phyloP scores from a whole-genome alignment of 306 rosid genomes.

The Quercus robur region DNA sequence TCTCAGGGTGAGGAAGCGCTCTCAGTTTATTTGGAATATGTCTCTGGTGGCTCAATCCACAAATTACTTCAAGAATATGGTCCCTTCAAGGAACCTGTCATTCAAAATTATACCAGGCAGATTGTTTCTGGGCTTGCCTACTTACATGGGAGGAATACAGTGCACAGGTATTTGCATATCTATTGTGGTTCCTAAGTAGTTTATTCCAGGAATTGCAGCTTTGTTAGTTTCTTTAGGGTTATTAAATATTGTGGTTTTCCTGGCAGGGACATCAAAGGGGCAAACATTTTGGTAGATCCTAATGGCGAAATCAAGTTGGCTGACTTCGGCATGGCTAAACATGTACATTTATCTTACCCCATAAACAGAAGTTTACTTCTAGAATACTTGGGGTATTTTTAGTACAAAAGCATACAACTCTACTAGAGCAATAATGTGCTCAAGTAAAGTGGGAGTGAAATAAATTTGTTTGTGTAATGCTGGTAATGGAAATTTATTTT shows the following conservation, averaged over 20 bases:
- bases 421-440: neutral
- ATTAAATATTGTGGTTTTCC: slow-evolving; percentile 1
- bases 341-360: slow-evolving; percentile 45
- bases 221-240: slow-evolving; percentile 5
- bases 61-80: slow-evolving; percentile 96
- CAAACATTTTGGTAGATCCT: slow-evolving; percentile 94
- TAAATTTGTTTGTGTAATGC: neutral
- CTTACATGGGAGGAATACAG: slow-evolving; percentile 90
- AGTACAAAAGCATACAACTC: neutral
- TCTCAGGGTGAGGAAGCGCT: slow-evolving; percentile 80
- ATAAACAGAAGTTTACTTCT: slow-evolving; percentile 28
- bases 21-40: slow-evolving; percentile 86
- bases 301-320: slow-evolving; percentile 96
- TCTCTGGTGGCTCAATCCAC: slow-evolving; percentile 96
- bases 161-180: slow-evolving; percentile 67
- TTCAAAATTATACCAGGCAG: slow-evolving; percentile 89
- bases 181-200: slow-evolving; percentile 1
- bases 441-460: neutral
- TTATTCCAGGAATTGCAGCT: neutral
- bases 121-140: slow-evolving; percentile 94
- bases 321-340: slow-evolving; percentile 99
- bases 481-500: neutral
- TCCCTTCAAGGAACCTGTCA: slow-evolving; percentile 80
- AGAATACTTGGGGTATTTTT: slow-evolving; percentile 7
- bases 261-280: slow-evolving; percentile 99